Conservation (phyloP, 2,329 filamentous ascomycete genomes). For the Fusarium sp. region DNA sequence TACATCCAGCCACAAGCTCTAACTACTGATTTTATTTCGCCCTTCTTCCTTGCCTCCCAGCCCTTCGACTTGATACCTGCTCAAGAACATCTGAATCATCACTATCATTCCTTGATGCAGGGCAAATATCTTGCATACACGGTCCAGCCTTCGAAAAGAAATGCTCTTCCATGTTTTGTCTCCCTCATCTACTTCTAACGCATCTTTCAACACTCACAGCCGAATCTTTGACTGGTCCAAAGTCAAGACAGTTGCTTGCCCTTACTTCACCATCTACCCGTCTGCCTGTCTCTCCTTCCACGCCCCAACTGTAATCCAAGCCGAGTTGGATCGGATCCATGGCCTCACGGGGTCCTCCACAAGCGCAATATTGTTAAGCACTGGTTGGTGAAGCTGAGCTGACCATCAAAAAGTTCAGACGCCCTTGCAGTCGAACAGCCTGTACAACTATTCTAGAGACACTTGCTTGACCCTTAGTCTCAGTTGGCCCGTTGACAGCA, state of each 20-base stretch:
- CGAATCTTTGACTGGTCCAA: slow-evolving; percentile 50
- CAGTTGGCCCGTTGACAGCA: slow-evolving; percentile 34
- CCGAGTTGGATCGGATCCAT: slow-evolving; percentile 25
- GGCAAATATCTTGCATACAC: slow-evolving; percentile 52
- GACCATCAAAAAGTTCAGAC: slow-evolving; percentile 43
- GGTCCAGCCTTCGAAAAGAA: slow-evolving; percentile 52
- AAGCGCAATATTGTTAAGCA: slow-evolving; percentile 24
- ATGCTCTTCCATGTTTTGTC: slow-evolving; percentile 50
- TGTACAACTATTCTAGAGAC: slow-evolving; percentile 27
- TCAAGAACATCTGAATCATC: slow-evolving; percentile 46
- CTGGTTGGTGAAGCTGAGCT: slow-evolving; percentile 30
- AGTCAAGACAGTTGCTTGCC: slow-evolving; percentile 47
- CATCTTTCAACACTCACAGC: slow-evolving; percentile 42
- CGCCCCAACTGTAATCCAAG: slow-evolving; percentile 19
- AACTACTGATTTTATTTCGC: slow-evolving; percentile 32
- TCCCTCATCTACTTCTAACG: slow-evolving; percentile 45
- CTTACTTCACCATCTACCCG: slow-evolving; percentile 41
- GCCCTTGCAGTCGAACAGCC: slow-evolving; percentile 37
- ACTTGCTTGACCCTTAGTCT: slow-evolving; percentile 39
- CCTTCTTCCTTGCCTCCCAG: slow-evolving; percentile 42
- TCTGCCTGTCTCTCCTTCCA: slow-evolving; percentile 43
- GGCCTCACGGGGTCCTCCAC: slow-evolving; percentile 21
- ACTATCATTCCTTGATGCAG: slow-evolving; percentile 48
- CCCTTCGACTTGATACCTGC: slow-evolving; percentile 34
- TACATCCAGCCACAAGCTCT: slow-evolving; percentile 43